Base-by-base conservation (phyloP, 805 yeast species). In the Spathaspora gorwiae region DNA sequence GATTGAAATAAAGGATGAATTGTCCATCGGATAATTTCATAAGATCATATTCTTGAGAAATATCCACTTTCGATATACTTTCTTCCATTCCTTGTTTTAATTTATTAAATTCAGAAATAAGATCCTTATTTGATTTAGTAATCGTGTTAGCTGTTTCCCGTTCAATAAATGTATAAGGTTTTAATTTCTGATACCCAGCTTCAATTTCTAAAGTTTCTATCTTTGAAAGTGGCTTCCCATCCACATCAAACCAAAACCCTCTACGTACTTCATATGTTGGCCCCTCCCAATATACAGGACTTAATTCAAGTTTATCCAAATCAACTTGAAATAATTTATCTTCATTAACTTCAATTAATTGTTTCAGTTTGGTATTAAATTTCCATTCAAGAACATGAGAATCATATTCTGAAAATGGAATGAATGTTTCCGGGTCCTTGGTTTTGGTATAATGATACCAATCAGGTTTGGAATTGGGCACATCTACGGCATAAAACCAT, bases 401-500 rank as follows among this genome's bases (percentile, higher is more conserved):
- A 19, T 19, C 24, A 19, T 61, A 57, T 27, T 63, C 68, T 0
- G 87, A 74, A 59, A 90, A 90, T 1, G 88, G 83, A 12, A 79
- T 63, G 57, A 84, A 92, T 54, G 80, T 79, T 44, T 67, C 60
- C 0, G 96, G 80, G 2, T 69, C 62, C 37, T 70, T 67, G 0
- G 64, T 61, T 35, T 80, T 80, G 31, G 56, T 63, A 58, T 84
- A 87, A 14, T 73, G 59, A 50, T 71, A 73, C 63, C 82, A 78
- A 19, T 60, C 68, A 1, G 96, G 96, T 62, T 85, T 86, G 7
- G 78, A 64, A 10, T 70, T 60, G 1, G 97, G 95, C 6, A 81
- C 62, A 58, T 88, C 96, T 0, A 89, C 82, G 2, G 96, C 92
- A 55, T 88, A 84, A 59, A 79, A 89, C 97, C 97, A 90, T 49